Conservation (phyloP, 495 filamentous ascomycete genomes). For the Viridothelium virens region DNA sequence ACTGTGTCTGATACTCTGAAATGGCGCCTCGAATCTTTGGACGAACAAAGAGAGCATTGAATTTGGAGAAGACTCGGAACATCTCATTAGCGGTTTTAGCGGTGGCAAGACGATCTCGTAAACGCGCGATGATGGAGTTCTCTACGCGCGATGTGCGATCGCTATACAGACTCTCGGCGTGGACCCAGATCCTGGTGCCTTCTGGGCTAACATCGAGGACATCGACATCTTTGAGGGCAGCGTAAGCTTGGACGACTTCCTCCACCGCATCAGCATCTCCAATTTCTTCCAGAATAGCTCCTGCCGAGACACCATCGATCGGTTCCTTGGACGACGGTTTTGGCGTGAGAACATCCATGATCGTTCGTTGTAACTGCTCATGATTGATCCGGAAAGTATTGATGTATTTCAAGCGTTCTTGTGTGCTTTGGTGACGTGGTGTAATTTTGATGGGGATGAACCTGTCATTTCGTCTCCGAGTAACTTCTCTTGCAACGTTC, state of each 20-base stretch:
- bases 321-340: conserved; percentile 35
- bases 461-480: conserved; percentile 71
- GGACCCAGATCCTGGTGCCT: conserved; percentile 82
- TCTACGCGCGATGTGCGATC: conserved; percentile 94
- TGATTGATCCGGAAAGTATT: conserved; percentile 90
- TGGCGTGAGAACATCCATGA: conserved; percentile 84
- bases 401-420: conserved; percentile 86
- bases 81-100: conserved; percentile 97
- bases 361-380: conserved; percentile 92
- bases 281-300: conserved; percentile 77
- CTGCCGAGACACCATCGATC: conserved; percentile 41
- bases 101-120: conserved; percentile 87
- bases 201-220: conserved; percentile 83
- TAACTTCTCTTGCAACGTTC: conserved; percentile 89
- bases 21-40: conserved; percentile 98
- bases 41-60: conserved; percentile 95
- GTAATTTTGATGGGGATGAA: conserved; percentile 97
- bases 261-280: conserved; percentile 98
- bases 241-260: conserved; percentile 90
- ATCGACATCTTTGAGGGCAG: conserved; percentile 86
- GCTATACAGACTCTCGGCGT: conserved; percentile 90
- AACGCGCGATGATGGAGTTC: conserved; percentile 93
- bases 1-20: conserved; percentile 90
- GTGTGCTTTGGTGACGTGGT: conserved; percentile 73
- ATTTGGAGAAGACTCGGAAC: conserved; percentile 99